Evolutionary conservation across 2,329 filamentous ascomycete genomes (phyloP), one percentile per base, ranked within the genome.

Genomic region (Pseudogymnoascus sp.): DNA sequence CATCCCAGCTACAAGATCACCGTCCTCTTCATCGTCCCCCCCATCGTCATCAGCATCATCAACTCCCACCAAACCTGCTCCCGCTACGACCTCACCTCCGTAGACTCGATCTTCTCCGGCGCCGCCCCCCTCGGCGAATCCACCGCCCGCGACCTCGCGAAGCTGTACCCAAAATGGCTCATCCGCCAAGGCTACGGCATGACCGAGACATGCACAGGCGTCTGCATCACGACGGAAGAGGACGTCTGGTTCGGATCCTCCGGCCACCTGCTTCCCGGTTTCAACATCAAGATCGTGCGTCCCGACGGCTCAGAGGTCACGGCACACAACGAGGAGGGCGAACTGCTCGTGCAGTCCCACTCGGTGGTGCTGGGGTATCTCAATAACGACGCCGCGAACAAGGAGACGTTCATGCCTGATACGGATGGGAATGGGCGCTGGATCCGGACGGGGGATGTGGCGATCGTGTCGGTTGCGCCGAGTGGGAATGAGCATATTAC

Each of bases 371-470:
- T 96, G 0, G 92, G 92, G 0, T 97, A 97, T 68, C 77, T 96
- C 61, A 89, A 95, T 76, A 96, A 96, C 70, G 86, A 89, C 48
- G 87, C 89, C 70, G 91, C 92, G 2, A 95, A 87, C 17, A 80
- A 82, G 60, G 91, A 95, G 72, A 94, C 92, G 0, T 97, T 91
- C 69, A 71, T 86, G 0, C 77, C 76, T 65, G 80, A 86, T 60
- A 79, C 86, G 1, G 86, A 92, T 66, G 80, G 80, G n/a, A 71
- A 76, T 12, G 85, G 86, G 8, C 76, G 85, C 65, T 94, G 91
- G 84, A 85, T 96, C 80, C 84, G 83, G 41, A 96, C 92, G 0
- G 92, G 92, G 5, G 92, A 97, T 69, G 90, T 95, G 72, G 91
- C 88, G 0, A 78, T 93, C 2, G 77, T 95, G 9, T 80, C 82